phyloP scores from a whole-genome alignment of 2,329 filamentous ascomycete species.

The Grosmannia penicillata region DNA sequence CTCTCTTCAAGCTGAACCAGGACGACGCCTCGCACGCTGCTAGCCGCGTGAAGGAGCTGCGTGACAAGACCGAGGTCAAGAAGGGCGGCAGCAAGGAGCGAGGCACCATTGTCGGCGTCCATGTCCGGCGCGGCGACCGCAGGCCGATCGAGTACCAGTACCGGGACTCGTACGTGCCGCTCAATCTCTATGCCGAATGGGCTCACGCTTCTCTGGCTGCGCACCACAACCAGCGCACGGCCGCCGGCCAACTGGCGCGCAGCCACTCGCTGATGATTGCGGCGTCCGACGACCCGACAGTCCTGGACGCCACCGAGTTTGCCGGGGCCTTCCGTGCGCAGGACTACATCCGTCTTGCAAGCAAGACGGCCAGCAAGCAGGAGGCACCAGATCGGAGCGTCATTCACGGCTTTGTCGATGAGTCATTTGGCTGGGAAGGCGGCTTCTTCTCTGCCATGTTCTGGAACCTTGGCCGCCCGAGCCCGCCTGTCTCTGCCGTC shows the following conservation, averaged over 20 bases:
- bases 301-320: conserved; percentile 54
- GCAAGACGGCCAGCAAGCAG: conserved; percentile 27
- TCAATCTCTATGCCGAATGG: conserved; percentile 50
- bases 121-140: conserved; percentile 66
- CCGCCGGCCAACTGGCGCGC: conserved; percentile 22
- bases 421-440: conserved; percentile 74
- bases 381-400: conserved; percentile 22
- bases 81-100: conserved; percentile 13
- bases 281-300: conserved; percentile 68
- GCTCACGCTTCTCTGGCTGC: conserved; percentile 39
- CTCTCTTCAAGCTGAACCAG: conserved; percentile 53
- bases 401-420: conserved; percentile 55
- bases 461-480: conserved; percentile 53
- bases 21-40: conserved; percentile 53
- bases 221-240: conserved; percentile 16
- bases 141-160: conserved; percentile 69
- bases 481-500: too few species aligned
- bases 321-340: conserved; percentile 45
- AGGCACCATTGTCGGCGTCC: conserved; percentile 49
- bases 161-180: conserved; percentile 61
- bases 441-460: conserved; percentile 75
- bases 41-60: conserved; percentile 41
- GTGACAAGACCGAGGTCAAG: conserved; percentile 25
- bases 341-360: conserved; percentile 60
- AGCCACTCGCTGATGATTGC: conserved; percentile 40